Conservation (phyloP, 179 eudicot species). For the Dionaea muscipula region DNA sequence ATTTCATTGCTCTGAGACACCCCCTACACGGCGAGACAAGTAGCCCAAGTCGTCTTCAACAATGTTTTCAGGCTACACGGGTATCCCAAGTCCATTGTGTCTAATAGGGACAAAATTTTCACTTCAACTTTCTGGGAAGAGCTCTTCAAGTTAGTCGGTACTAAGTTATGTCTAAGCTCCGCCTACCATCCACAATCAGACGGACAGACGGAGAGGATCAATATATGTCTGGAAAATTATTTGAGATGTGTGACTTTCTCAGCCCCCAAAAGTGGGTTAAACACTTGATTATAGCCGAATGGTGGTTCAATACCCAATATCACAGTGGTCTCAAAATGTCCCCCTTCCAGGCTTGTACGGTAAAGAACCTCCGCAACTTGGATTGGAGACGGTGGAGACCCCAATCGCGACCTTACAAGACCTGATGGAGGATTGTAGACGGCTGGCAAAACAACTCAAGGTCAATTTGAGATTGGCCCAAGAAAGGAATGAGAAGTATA, state of each 20-base stretch:
- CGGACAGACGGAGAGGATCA: not conserved
- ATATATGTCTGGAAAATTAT: not conserved
- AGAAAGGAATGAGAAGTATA: too few relatives aligned
- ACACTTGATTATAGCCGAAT: not conserved
- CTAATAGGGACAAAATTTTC: not conserved
- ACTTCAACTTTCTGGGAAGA: not conserved
- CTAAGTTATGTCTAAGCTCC: not conserved
- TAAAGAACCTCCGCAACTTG: too few relatives aligned
- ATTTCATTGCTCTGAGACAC: conserved; percentile 1
- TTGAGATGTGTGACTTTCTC: not conserved
- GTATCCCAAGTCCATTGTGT: not conserved
- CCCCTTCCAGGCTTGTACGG: not conserved
- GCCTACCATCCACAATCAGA: not conserved
- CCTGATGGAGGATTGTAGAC: too few relatives aligned
- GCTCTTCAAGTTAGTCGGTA: not conserved
- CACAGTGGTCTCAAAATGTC: not conserved
- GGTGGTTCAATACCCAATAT: not conserved
- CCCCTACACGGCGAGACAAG: not conserved
- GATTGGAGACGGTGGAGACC: too few relatives aligned
- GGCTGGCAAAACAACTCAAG: too few relatives aligned
- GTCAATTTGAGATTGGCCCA: too few relatives aligned
- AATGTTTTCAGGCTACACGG: not conserved
- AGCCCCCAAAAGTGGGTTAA: not conserved
- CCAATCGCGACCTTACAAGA: too few relatives aligned
- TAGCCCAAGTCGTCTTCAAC: not conserved